Percentiles rank a stretch among this genome's conserved stretches.
Evolutionary conservation across 805 yeast species (phyloP).

Genomic region (Lipomyces spencermartinsiae): DNA sequence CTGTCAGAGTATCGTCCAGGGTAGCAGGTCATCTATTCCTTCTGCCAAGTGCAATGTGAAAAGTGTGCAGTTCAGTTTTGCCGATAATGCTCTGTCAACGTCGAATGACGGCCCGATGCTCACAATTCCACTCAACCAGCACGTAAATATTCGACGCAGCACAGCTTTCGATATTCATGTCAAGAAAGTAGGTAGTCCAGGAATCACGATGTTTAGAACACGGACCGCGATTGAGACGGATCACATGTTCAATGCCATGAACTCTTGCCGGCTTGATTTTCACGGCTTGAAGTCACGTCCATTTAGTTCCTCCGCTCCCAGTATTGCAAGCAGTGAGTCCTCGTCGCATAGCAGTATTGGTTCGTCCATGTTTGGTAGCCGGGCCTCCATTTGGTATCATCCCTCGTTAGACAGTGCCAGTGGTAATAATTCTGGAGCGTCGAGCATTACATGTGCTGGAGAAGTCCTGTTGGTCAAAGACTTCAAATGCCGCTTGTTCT

Average conservation of each 20-base stretch:
- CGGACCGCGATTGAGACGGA: conserved; percentile 39
- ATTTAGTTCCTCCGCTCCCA: conserved; percentile 22
- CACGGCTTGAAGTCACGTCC: conserved; percentile 22
- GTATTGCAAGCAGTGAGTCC: conserved; percentile 31
- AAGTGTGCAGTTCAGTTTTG: conserved; percentile 26
- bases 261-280: conserved; percentile 28
- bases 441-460: conserved; percentile 1
- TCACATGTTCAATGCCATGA: conserved; percentile 37
- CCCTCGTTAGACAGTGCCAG: conserved; percentile 18
- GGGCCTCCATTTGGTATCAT: conserved; percentile 23
- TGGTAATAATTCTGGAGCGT: conserved; percentile 5
- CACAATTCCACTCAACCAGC: conserved; percentile 24
- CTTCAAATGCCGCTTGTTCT: conserved; percentile 34
- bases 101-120: conserved; percentile 25
- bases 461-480: conserved; percentile 27
- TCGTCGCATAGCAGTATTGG: conserved; percentile 19
- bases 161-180: conserved; percentile 40
- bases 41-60: conserved; percentile 13
- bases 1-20: neutral
- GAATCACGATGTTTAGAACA: conserved; percentile 38
- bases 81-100: conserved; percentile 16
- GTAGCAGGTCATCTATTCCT: conserved; percentile 1
- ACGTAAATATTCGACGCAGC: conserved; percentile 31
- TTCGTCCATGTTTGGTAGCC: conserved; percentile 4
- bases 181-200: conserved; percentile 25